Base-by-base conservation (phyloP, 2,329 filamentous ascomycete genomes). In the Fusarium odoratissimum region DNA sequence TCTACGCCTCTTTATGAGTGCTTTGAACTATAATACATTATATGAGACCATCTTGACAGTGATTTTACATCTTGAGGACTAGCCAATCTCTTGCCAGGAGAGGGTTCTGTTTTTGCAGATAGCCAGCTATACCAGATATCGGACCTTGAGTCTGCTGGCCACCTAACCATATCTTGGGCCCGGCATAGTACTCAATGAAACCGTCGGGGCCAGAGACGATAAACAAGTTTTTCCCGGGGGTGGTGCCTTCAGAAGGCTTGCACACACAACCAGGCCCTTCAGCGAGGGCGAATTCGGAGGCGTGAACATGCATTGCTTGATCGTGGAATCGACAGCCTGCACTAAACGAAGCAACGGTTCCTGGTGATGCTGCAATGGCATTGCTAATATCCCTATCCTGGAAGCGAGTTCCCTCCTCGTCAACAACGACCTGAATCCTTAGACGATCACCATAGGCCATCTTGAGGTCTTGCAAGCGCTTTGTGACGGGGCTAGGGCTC, bases 121-220 rank as follows among this genome's bases (percentile, higher is more conserved):
- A 83, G 4, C 87, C 88, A 25, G 95, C 81, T 5, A 95, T 80
- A 0, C 95, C 95, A 10, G 89, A 88, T 0, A 97, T 82, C 0
- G 89, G 86, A 0, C 95, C 95, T 77, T 97, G 95, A 16, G 89
- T 85, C 82, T 97, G 92, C 64, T 85, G 84, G 1, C 94, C 94
- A 33, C 88, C 87, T 16, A 86, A 84, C 93, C 94, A 97, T 6
- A 89, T 83, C 82, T 97, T 97, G 14, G 91, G 68, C 3, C 96
- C 95, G 5, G 94, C 94, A 82, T 93, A 93, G 72, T 92, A 88
- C 46, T 89, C 88, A 42, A 98, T 88, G 82, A 98, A 98, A 1
- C 96, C 95, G 60, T 97, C 94, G 0, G 96, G 95, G 0, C 96
- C 96, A 1, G 95, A 97, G 3, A 98, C 89, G 62, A 97, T 86